Base-by-base conservation (phyloP, 1,284 basidiomycete species). In the Phaffia rhodozyma region DNA sequence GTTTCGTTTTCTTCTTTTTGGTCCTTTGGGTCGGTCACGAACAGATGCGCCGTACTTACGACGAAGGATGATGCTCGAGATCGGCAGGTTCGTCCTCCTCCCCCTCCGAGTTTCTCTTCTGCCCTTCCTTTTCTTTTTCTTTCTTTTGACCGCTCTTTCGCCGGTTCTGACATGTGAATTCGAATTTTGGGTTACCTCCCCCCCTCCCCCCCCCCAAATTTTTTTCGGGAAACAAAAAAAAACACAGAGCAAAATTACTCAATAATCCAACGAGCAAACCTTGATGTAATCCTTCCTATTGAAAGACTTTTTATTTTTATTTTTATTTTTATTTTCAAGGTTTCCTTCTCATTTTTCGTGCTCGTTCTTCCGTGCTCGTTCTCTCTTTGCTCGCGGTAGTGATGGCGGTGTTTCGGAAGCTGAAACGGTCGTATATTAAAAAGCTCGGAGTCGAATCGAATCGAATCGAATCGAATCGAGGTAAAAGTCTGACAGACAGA, bases 61-160 rank as follows among this genome's bases (percentile, higher is more conserved):
- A 34, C 32, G 51, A 25, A 52, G 60, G 27, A 66, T 66, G 64
- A 62, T 66, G 60, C 64, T 66, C 56, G 64, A 66, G 64, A 66
- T 66, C 30, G 50, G 38, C 16, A 29, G 61, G 61, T 63, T 47
- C 49, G 61, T 63, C 30, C 6, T 7, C 7, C 50, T n/a, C n/a
- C 7, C 13, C 23, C 27, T n/a, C 55, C 53, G 30, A 21, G 32
- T 57, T 57, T 62, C 29, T 61, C 60, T 20, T 5, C 34, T 13
- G 3, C 16, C 30, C 55, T 55, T 7, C 11, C 38, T 50, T 29
- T 21, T 30, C 20, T 43, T 11, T 16, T 43, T 16, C 7, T 11
- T 43, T 43, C 13, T 43, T 27, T 27, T 55, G 9, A 27, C n/a
- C 27, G 30, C 18, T 21, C 18, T 54, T 9, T 47, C 49, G 34